A percentile compares a stretch with the other conserved stretches of the same genome.
phyloP scores from a whole-genome alignment of 169 alveolate genomes.

The Eimeria acervulina region DNA sequence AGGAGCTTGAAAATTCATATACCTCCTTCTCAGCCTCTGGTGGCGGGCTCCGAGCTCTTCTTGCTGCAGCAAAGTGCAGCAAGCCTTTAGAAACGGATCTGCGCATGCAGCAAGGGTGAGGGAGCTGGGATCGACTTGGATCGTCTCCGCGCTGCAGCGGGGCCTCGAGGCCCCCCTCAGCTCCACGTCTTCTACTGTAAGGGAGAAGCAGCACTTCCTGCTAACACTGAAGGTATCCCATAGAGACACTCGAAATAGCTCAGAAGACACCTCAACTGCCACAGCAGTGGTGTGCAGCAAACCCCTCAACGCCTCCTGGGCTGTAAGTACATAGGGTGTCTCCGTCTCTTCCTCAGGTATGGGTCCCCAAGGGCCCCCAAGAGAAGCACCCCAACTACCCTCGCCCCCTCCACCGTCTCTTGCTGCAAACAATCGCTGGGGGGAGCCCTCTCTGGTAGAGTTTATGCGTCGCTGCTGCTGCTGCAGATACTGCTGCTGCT shows the following conservation, averaged over 20 bases:
- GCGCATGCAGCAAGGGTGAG: constrained; percentile 18
- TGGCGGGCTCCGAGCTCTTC: constrained; percentile 5
- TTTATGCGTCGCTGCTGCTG: not conserved
- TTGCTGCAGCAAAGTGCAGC: constrained; percentile 65
- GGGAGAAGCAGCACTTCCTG: constrained; percentile 56
- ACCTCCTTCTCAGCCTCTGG: constrained; percentile 18
- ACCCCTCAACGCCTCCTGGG: constrained; percentile 1
- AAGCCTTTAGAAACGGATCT: constrained; percentile 19
- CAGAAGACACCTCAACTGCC: constrained; percentile 37
- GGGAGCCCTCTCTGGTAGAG: not conserved
- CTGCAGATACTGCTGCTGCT: no score
- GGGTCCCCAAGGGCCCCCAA: not conserved
- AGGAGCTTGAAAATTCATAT: not conserved
- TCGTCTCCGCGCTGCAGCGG: constrained; percentile 40
- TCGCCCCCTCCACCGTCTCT: constrained; percentile 4
- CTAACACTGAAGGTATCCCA: constrained; percentile 75
- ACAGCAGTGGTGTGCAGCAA: constrained; percentile 60
- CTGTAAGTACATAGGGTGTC: not conserved
- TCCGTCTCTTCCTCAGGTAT: constrained; percentile 8
- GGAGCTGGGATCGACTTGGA: constrained; percentile 6
- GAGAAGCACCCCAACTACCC: not conserved
- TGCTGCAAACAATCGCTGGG: not conserved
- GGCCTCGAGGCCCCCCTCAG: constrained; percentile 52
- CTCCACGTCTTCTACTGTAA: constrained; percentile 57
- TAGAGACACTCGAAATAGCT: constrained; percentile 40